Base-by-base conservation (phyloP, 2,329 filamentous ascomycete genomes). In the Chaetomiaceae sp. region DNA sequence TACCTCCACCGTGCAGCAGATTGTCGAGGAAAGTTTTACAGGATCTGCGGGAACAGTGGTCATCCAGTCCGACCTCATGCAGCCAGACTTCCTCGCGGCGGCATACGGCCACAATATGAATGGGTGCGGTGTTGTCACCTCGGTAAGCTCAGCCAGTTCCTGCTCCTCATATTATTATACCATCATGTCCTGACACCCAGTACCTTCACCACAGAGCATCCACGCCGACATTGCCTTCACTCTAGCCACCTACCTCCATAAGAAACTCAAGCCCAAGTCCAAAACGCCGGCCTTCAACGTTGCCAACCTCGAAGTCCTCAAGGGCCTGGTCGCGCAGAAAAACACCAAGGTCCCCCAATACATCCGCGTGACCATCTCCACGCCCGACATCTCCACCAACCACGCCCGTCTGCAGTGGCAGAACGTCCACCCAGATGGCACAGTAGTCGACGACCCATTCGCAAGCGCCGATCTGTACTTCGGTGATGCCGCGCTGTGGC, bases 181-280 rank as follows among this genome's bases (percentile, higher is more conserved):
- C n/a, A n/a, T n/a, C n/a, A n/a, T n/a, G n/a, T n/a, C n/a, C 25
- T 27, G 25, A 27, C 25, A 27, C 25, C 10, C 25, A 10, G 6
- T 10, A 27, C 25, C 25, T 7, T 10, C 25, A 7, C 25, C 41
- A 30, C 27, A 63, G 62, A 71, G 69, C 4, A 62, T 84, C 19
- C 81, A 84, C 54, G 81, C 78, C 12, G 83, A 86, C 55, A 83
- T 85, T 67, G 80, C 78, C 2, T 75, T 79, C 66, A 86, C 83
- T 2, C 68, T 85, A 14, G 77, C 75, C 44, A 73, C 81, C 55
- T 85, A 86, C 61, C 70, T 82, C 10, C 75, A 73, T 64, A 73
- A 75, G 62, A 68, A 78, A 59, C 62, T 77, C 39, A 68, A 71
- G 20, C 75, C 77, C 9, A 33, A 69, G 35, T 65, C 67, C 43